Conservation (phyloP, 805 yeast genomes). For the Millerozyma acaciae region DNA sequence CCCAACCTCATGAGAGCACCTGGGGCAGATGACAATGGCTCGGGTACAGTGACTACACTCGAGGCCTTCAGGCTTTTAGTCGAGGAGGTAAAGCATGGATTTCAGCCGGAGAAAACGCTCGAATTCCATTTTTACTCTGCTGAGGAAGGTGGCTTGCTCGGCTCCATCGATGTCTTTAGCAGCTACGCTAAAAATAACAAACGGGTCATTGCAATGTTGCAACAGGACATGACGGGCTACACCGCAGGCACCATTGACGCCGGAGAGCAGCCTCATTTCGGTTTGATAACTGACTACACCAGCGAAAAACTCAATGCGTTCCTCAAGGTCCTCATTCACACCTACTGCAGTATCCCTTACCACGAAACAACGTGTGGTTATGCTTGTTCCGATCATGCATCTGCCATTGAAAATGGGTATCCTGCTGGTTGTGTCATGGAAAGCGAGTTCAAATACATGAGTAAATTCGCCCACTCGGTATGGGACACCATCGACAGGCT, state of each 20-base stretch:
- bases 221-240: constrained; percentile 93
- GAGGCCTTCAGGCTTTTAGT: constrained; percentile 69
- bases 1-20: constrained; percentile 74
- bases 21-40: constrained; percentile 94
- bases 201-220: constrained; percentile 76
- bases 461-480: constrained; percentile 71
- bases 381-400: constrained; percentile 91
- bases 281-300: constrained; percentile 74
- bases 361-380: constrained; percentile 82
- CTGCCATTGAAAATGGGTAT: constrained; percentile 77
- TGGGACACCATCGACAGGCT: constrained; percentile 79
- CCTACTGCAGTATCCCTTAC: constrained; percentile 65
- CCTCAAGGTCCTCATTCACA: constrained; percentile 55
- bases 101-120: constrained; percentile 63
- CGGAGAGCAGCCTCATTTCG: constrained; percentile 63
- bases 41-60: constrained; percentile 76
- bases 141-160: constrained; percentile 88
- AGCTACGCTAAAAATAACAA: constrained; percentile 42
- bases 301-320: constrained; percentile 53
- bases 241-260: constrained; percentile 47
- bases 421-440: constrained; percentile 85
- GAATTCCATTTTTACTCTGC: constrained; percentile 96
- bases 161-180: constrained; percentile 75
- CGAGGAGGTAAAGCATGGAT: constrained; percentile 27
- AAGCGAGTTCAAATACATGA: constrained; percentile 58